phyloP scores from a whole-genome alignment of 306 rosid genomes.

The Malus sylvestris region DNA sequence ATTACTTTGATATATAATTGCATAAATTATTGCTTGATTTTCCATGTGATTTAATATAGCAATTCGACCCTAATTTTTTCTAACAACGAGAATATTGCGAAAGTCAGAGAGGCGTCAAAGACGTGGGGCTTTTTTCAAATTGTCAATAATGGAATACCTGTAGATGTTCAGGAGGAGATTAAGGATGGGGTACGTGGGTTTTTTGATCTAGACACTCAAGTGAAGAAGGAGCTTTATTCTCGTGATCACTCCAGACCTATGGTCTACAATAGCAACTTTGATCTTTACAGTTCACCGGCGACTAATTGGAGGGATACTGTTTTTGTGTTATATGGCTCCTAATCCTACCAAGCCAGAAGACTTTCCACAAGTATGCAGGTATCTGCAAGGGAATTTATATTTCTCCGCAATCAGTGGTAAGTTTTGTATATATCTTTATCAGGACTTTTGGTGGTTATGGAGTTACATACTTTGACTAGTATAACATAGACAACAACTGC shows the following conservation, averaged over 20 bases:
- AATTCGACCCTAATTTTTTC: too few relatives aligned
- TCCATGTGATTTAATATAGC: too few relatives aligned
- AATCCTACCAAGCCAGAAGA: neutral
- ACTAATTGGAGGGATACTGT: constrained; percentile 20
- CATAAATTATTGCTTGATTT: too few relatives aligned
- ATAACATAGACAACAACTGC: too few relatives aligned
- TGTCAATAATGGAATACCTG: constrained; percentile 35
- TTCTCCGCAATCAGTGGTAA: too few relatives aligned
- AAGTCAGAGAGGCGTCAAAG: constrained; percentile 29
- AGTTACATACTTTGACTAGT: too few relatives aligned
- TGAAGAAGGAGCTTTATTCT: constrained; percentile 24
- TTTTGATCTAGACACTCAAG: constrained; percentile 29
- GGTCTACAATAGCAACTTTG: constrained; percentile 23
- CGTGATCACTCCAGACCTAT: constrained; percentile 5
- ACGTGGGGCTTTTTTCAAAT: constrained; percentile 41
- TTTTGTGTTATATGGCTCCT: neutral
- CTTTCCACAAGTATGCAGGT: constrained; percentile 6
- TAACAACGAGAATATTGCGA: constrained; percentile 2
- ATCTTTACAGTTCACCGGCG: constrained; percentile 2
- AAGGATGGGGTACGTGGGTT: constrained; percentile 26
- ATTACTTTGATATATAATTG: too few relatives aligned
- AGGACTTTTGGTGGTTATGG: too few relatives aligned
- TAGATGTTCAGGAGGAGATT: constrained; percentile 23
- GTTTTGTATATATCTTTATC: too few relatives aligned
- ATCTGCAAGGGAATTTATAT: neutral